Evolutionary conservation across 805 yeast species (phyloP).

Genomic region (Candida ponderosae): DNA sequence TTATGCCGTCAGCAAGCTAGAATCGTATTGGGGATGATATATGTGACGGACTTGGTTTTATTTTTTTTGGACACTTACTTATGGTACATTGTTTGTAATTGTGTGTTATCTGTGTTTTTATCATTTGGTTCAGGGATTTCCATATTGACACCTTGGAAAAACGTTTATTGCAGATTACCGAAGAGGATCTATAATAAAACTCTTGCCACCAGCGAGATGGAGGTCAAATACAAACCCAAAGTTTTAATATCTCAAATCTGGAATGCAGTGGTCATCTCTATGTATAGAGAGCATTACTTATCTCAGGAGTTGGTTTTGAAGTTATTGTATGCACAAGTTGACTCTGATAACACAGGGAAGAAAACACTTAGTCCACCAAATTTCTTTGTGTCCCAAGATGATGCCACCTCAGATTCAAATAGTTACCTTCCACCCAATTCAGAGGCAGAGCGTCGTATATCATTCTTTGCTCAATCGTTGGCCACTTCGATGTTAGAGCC

Average conservation of each 20-base stretch:
- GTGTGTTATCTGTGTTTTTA: conserved; percentile 60
- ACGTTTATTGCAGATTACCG: conserved; percentile 68
- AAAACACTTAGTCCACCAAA: conserved; percentile 58
- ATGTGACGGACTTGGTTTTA: conserved; percentile 56
- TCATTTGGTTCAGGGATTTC: conserved; percentile 76
- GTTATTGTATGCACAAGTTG: conserved; percentile 41
- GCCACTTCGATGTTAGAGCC: conserved; percentile 81
- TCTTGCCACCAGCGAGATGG: conserved; percentile 33
- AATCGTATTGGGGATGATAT: conserved; percentile 44
- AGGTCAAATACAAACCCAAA: conserved; percentile 36
- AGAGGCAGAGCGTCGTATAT: conserved; percentile 75
- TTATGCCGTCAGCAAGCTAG: conserved; percentile 53
- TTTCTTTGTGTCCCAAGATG: conserved; percentile 79
- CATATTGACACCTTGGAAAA: conserved; percentile 85
- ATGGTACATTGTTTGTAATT: conserved; percentile 81
- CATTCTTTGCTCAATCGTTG: conserved; percentile 85
- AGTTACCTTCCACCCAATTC: conserved; percentile 56
- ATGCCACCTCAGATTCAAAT: conserved; percentile 52
- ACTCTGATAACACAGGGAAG: conserved; percentile 22
- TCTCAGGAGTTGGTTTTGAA: conserved; percentile 67
- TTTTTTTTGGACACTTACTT: conserved; percentile 78
- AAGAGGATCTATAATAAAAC: conserved; percentile 69
- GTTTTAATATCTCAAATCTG: conserved; percentile 61
- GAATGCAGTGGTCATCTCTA: conserved; percentile 77
- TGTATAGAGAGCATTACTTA: conserved; percentile 74